A percentile compares a stretch with the other conserved stretches of the same genome.
Evolutionary conservation across 2,329 filamentous ascomycete genomes (phyloP).

Genomic region (Fusarium scirpi): DNA sequence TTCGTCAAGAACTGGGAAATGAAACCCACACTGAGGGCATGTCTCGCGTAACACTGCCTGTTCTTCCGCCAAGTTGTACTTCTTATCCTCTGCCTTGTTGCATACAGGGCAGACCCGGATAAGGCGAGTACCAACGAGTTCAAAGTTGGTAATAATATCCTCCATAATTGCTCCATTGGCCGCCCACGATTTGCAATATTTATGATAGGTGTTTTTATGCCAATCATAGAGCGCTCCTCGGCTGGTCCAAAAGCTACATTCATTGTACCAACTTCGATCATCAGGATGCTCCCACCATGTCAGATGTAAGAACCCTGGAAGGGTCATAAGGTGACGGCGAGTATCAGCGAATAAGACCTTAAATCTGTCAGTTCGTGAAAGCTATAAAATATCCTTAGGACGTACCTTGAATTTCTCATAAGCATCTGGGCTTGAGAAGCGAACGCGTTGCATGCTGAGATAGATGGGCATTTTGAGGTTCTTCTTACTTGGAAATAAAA

Average conservation of each 20-base stretch:
- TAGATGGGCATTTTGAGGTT: conserved; percentile 32
- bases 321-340: conserved; percentile 34
- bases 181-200: conserved; percentile 33
- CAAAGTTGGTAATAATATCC: conserved; percentile 37
- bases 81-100: conserved; percentile 30
- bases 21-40: conserved; percentile 33
- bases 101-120: conserved; percentile 33
- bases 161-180: conserved; percentile 38
- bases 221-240: conserved; percentile 27
- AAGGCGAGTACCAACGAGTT: conserved; percentile 28
- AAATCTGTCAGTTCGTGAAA: not conserved
- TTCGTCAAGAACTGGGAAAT: conserved; percentile 36
- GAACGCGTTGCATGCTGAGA: conserved; percentile 30
- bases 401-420: conserved; percentile 37
- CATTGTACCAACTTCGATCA: conserved; percentile 31
- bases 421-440: conserved; percentile 39
- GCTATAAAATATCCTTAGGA: not conserved
- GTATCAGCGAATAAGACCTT: conserved; percentile 36
- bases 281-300: conserved; percentile 38
- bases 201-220: conserved; percentile 37
- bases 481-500: rapidly evolving
- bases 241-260: conserved; percentile 38
- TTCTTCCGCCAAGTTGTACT: conserved; percentile 35
- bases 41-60: conserved; percentile 30
- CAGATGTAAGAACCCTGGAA: conserved; percentile 31